These are phyloP conservation scores for Leucocoprinus sp. DNA, from an alignment of 768 basidiomycete species.

Conservation along the genomic window DNA sequence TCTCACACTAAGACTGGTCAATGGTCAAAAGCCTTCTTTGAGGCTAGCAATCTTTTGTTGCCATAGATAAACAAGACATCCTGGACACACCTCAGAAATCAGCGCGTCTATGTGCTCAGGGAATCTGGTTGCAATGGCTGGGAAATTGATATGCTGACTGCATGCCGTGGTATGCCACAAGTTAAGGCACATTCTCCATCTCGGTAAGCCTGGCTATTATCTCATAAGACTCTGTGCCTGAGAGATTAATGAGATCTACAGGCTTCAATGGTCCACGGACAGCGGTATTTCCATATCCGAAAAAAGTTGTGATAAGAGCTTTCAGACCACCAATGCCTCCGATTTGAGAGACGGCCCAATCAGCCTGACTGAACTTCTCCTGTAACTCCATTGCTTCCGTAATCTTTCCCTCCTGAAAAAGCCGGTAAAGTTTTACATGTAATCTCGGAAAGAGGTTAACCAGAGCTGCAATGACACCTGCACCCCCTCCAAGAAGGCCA, in stretches of 20 bases:
- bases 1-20: too few species aligned
- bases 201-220: conserved; percentile 24
- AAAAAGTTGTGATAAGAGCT: conserved; percentile 49
- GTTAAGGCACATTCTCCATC: conserved; percentile 29
- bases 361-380: conserved; percentile 53
- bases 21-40: too few species aligned
- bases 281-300: conserved; percentile 48
- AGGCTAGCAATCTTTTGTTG: too few species aligned
- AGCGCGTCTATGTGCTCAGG: too few species aligned
- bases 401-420: conserved; percentile 45
- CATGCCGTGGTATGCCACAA: too few species aligned
- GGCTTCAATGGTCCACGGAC: conserved; percentile 45
- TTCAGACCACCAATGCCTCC: conserved; percentile 67
- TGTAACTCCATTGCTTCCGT: conserved; percentile 56
- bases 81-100: too few species aligned
- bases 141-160: too few species aligned
- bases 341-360: conserved; percentile 54
- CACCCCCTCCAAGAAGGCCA: conserved; percentile 51
- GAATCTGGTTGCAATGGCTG: too few species aligned
- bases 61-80: too few species aligned
- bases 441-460: conserved; percentile 56
- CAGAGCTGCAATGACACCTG: conserved; percentile 59
- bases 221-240: background rate
- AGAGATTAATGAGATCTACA: conserved; percentile 23
- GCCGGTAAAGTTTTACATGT: conserved; percentile 39